phyloP scores from a whole-genome alignment of 768 basidiomycete species.

The Lanmaoa rubissima region DNA sequence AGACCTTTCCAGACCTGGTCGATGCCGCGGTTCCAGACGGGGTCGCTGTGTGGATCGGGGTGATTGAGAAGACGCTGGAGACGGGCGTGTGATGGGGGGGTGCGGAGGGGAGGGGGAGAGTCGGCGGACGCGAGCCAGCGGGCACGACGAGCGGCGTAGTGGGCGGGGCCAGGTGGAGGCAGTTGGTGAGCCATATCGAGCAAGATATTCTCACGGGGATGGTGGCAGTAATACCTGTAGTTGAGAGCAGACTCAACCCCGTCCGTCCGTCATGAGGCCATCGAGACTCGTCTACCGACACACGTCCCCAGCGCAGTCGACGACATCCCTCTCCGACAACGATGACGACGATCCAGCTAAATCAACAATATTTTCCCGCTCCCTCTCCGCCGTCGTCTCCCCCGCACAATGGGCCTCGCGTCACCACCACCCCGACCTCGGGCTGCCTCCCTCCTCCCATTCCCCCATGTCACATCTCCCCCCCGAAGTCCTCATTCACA shows the following conservation, averaged over 20 bases:
- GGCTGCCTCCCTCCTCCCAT: conserved; percentile 30
- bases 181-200: conserved; percentile 34
- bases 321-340: conserved; percentile 76
- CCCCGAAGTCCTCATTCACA: conserved; percentile 89
- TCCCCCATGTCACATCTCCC: conserved; percentile 72
- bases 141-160: conserved; percentile 60
- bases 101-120: conserved; percentile 19
- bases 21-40: conserved; percentile 55
- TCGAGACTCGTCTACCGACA: conserved; percentile 36
- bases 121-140: conserved; percentile 51
- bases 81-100: conserved; percentile 42
- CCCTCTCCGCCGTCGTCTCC: conserved; percentile 42
- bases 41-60: conserved; percentile 49
- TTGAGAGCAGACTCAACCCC: neutral
- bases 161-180: conserved; percentile 61
- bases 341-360: conserved; percentile 63
- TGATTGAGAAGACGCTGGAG: conserved; percentile 50
- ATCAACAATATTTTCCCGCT: conserved; percentile 39
- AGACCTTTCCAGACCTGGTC: conserved; percentile 65
- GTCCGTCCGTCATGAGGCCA: conserved; percentile 23
- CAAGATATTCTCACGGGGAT: conserved; percentile 19
- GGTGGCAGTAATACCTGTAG: neutral
- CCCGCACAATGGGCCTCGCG: conserved; percentile 65
- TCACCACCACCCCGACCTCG: conserved; percentile 34
- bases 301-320: conserved; percentile 62